These are phyloP conservation scores for Nakazawaea laoshanensis DNA, from an alignment of 805 yeast species.

Conservation along the genomic window DNA sequence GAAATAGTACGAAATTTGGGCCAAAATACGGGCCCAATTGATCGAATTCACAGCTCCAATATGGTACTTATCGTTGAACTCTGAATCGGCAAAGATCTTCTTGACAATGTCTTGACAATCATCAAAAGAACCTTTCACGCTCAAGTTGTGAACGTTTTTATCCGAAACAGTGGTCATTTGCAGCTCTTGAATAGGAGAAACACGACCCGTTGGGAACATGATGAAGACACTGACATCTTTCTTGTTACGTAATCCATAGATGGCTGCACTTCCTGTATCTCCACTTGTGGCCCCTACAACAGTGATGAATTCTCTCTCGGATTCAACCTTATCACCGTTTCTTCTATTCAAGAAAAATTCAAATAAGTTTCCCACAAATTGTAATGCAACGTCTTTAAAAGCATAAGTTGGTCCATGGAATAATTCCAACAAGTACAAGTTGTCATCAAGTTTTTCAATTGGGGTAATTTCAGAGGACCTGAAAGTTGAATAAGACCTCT, in stretches of 20 bases:
- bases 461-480: constrained; percentile 89
- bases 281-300: constrained; percentile 99
- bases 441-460: constrained; percentile 32
- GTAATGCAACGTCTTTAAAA: constrained; percentile 97
- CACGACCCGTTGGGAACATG: constrained; percentile 93
- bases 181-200: constrained; percentile 94
- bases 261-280: constrained; percentile 98
- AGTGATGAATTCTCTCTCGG: constrained; percentile 69
- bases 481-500: constrained; percentile 82
- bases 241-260: constrained; percentile 94
- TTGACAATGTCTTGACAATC: constrained; percentile 97
- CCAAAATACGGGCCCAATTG: constrained; percentile 98
- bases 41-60: constrained; percentile 98
- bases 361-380: constrained; percentile 93
- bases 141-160: constrained; percentile 85
- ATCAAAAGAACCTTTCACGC: constrained; percentile 94
- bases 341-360: constrained; percentile 82
- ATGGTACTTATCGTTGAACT: constrained; percentile 83
- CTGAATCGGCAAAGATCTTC: constrained; percentile 81
- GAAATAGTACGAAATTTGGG: constrained; percentile 96
- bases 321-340: constrained; percentile 41
- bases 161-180: constrained; percentile 98
- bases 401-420: constrained; percentile 99
- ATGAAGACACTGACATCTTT: constrained; percentile 97
- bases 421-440: constrained; percentile 75